Evolutionary conservation across 345 rosid species (phyloP).

Genomic region (Durio zibethinus): DNA sequence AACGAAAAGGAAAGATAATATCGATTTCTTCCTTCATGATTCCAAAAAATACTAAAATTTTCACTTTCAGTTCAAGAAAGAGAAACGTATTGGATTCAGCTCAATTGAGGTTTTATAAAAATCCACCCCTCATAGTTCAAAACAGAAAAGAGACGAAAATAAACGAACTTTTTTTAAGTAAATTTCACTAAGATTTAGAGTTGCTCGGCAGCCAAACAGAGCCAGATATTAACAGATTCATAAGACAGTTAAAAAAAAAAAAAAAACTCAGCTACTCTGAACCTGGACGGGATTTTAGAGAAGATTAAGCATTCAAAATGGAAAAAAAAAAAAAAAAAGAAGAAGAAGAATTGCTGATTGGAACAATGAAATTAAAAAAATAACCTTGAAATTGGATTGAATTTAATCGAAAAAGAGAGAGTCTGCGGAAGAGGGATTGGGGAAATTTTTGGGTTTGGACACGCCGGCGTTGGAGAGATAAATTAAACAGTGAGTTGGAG

Average conservation of each 20-base stretch:
- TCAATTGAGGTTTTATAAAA: neutral
- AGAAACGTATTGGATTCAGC: neutral
- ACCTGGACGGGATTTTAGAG: neutral
- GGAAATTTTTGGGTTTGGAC: constrained; percentile 19
- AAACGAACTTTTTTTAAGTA: neutral
- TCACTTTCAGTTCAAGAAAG: neutral
- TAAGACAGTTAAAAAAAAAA: neutral
- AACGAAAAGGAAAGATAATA: neutral
- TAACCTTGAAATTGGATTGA: constrained; percentile 17
- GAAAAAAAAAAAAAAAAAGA: neutral
- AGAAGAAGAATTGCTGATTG: neutral
- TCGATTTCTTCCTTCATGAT: neutral
- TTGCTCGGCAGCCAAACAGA: constrained; percentile 1
- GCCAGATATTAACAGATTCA: neutral
- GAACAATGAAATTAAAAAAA: neutral
- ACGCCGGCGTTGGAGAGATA: constrained; percentile 36
- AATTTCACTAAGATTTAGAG: neutral
- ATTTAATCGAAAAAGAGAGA: neutral
- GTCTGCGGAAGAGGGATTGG: neutral
- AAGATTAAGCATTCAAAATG: neutral
- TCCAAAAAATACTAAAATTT: neutral
- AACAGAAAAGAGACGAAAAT: neutral
- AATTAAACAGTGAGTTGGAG: constrained; percentile 9
- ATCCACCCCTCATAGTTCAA: neutral
- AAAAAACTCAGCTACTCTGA: neutral